Base-by-base conservation (phyloP, 2,329 filamentous ascomycete species). In the Grosmannia penicillata region DNA sequence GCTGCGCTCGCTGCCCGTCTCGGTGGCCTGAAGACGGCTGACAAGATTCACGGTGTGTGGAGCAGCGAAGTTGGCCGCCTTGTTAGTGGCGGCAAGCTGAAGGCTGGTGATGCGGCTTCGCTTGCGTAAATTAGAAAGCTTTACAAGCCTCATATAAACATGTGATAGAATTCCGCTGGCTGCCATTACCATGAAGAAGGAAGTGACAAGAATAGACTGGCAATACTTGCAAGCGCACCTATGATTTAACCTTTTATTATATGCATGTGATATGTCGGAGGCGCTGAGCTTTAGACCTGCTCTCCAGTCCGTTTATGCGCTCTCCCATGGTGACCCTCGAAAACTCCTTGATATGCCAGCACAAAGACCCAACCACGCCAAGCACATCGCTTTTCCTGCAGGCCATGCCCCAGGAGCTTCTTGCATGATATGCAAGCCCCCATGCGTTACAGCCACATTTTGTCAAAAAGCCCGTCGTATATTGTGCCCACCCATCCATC, bases 1-100 rank as follows among this genome's bases (percentile, higher is more conserved):
- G 87, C 87, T 29, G 72, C 70, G 18, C 65, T 98, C 42, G 85
- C 87, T 26, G 69, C 66, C 51, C 89, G 89, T 66, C 74, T 98
- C 43, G 79, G 75, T 52, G 74, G 76, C 32, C 70, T 84, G 51
- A 93, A 83, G 59, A 76, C 89, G 45, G 77, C 76, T 17, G 75
- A 72, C 47, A 83, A 86, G 58, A 89, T 98, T 60, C 95, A 93
- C 75, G 63, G 62, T 39, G 77, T 86, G 38, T 96, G 87, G 73
- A 65, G 63, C 47, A 78, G 68, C 32, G 83, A 95, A 68, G 76
- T 80, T 39, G 75, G 81, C 68, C 72, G 79, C 46, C 72, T 96
- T 26, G 70, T 91, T 43, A 76, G 62, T 34, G 82, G 79, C 47
- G 86, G 87, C 48, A 94, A 93, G 72, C 63, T 91, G 42, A 87